These are phyloP conservation scores for Lepidium campestre DNA, from an alignment of 441 rosid species.

Conservation along the genomic window DNA sequence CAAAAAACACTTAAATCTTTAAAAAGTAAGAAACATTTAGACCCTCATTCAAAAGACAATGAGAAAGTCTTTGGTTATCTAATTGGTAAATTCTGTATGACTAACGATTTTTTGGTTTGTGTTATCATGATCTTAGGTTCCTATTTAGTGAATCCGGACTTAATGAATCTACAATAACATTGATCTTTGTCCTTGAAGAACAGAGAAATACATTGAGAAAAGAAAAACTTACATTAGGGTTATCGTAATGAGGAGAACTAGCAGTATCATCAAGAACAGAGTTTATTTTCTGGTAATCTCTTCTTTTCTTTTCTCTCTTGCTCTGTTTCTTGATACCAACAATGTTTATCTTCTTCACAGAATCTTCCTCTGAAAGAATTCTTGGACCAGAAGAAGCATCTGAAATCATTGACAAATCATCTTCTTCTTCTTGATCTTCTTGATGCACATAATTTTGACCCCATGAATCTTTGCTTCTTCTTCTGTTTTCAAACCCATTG, in stretches of 20 bases:
- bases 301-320: slow-evolving; percentile 31
- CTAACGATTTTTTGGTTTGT: neutral
- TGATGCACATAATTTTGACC: slow-evolving; percentile 29
- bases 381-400: slow-evolving; percentile 99
- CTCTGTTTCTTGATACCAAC: slow-evolving; percentile 31
- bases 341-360: slow-evolving; percentile 3
- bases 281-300: slow-evolving; percentile 32
- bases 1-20: neutral
- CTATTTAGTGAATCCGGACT: neutral
- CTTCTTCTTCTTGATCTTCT: slow-evolving; percentile 45
- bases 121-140: no score
- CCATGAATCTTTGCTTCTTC: slow-evolving; percentile 28
- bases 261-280: slow-evolving; percentile 86
- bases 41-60: neutral
- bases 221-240: slow-evolving; percentile 32
- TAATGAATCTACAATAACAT: neutral
- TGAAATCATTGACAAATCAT: slow-evolving; percentile 85
- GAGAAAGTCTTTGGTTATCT: neutral
- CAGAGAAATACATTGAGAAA: neutral
- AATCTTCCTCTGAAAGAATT: slow-evolving; percentile 40
- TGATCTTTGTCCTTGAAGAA: neutral
- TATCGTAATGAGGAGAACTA: slow-evolving; percentile 41
- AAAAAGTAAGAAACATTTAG: neutral
- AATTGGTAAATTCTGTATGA: neutral
- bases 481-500: slow-evolving; percentile 8